Evolutionary conservation across 2,329 filamentous ascomycete genomes (phyloP), one percentile per base, ranked within the genome.

Genomic region (Incumbomyces delicatus): DNA sequence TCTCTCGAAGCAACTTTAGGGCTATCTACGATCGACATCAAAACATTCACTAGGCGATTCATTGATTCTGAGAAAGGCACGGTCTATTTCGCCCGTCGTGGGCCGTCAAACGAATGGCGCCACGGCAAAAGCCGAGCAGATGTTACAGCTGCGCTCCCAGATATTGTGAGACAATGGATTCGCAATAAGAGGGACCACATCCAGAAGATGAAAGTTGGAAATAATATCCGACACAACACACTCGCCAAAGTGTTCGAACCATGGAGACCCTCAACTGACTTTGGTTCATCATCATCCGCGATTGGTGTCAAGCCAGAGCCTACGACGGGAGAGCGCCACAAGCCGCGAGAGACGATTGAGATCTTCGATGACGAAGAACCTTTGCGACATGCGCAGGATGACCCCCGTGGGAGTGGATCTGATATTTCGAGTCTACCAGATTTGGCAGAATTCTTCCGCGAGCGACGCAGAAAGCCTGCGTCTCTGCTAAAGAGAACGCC

Each of bases 171-270:
- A 20, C 36, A 14, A 38, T 38, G 13, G n/a, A 38, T 38, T 18
- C 13, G 17, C n/a, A 38, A 38, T 14, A 38, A 20, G 36, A 38
- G 18, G 12, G 36, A 38, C 36, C 13, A 14, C 36, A 36, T 65
- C 1, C 53, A 57, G 48, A 56, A 48, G 20, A 60, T 50, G 17
- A 60, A 53, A 22, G 63, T 59, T 46, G 48, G 47, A 10, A 53
- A 53, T 6, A 56, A 55, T 33, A 48, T 50, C 2, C 7, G 17
- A 20, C 36, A 6, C 17, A 18, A 16, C 13, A 35, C 33, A 6
- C 4, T 17, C 12, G 16, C 5, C 33, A 35, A 12, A 35, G 33
- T 11, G n/a, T 4, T 11, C 6, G 16, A 35, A 4, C 13, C 33
- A 4, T 14, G 13, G 13, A n/a, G 6, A 14, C 33, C 5, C 6